phyloP scores from a whole-genome alignment of 192 early-diverging fungal species.

The Coemansia sp. region DNA sequence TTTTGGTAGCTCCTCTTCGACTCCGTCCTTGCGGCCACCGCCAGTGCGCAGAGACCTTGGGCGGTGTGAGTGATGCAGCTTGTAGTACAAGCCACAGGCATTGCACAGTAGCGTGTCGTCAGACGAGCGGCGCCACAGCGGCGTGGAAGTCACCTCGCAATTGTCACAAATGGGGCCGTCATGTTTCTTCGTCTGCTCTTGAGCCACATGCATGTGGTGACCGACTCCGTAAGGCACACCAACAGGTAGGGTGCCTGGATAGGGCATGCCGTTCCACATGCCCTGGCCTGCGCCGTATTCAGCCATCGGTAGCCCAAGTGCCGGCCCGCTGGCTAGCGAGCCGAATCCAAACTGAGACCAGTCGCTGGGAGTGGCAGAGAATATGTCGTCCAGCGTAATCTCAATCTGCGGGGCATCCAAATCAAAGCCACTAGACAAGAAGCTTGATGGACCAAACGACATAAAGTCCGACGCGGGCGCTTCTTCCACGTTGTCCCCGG shows the following conservation, averaged over 20 bases:
- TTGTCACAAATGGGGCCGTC: constrained; percentile 63
- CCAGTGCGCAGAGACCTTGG: constrained; percentile 83
- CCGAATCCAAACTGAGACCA: constrained; percentile 51
- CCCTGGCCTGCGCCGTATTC: constrained; percentile 30
- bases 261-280: constrained; percentile 44
- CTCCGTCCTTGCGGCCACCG: constrained; percentile 59
- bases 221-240: constrained; percentile 32
- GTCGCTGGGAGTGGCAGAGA: constrained; percentile 45
- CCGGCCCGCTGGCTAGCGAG: constrained; percentile 20
- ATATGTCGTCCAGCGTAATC: constrained; percentile 55
- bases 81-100: constrained; percentile 95
- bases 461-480: constrained; percentile 53
- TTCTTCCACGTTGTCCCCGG: constrained; percentile 15
- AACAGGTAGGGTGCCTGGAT: constrained; percentile 31
- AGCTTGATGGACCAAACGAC: constrained; percentile 54
- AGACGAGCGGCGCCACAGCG: constrained; percentile 89
- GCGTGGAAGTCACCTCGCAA: constrained; percentile 82
- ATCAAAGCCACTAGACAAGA: constrained; percentile 50
- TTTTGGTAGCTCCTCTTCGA: constrained; percentile 40
- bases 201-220: constrained; percentile 10
- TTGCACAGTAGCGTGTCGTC: constrained; percentile 92
- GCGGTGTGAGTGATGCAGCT: constrained; percentile 84
- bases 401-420: constrained; percentile 56
- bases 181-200: constrained; percentile 31
- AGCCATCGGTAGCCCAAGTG: constrained; percentile 41